These are phyloP conservation scores for Camellia japonica DNA, from an alignment of 148 eudicot genomes.

Conservation along the genomic window DNA sequence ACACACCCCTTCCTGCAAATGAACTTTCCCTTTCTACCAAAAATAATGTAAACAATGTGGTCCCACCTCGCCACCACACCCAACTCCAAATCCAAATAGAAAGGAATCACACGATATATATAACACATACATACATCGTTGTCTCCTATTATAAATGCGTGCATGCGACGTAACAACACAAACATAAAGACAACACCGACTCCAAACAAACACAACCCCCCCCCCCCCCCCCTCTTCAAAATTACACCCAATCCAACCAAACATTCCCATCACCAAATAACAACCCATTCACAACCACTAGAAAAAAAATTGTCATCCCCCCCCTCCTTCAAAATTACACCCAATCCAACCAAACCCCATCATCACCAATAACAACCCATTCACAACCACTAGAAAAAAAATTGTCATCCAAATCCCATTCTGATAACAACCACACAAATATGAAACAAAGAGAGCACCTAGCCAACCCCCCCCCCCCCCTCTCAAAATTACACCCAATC, in stretches of 20 bases:
- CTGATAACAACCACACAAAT: too few species aligned
- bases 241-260: not conserved
- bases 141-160: conserved; percentile 19
- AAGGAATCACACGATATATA: too few species aligned
- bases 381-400: too few species aligned
- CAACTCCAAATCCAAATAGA: too few species aligned
- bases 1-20: too few species aligned
- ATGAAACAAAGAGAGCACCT: too few species aligned
- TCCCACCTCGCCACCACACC: not conserved
- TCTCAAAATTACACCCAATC: not conserved
- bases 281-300: conserved; percentile 3
- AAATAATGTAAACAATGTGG: not conserved
- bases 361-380: too few species aligned
- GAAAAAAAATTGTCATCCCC: not conserved
- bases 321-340: too few species aligned
- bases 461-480: too few species aligned
- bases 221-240: too few species aligned
- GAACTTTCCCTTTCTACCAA: not conserved
- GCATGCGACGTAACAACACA: conserved; percentile 34
- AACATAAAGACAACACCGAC: conserved; percentile 21
- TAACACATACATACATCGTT: not conserved
- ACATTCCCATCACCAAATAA: not conserved
- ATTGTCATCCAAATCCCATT: too few species aligned
- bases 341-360: too few species aligned
- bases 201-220: not conserved